Conservation (phyloP, 1,284 basidiomycete species). For the Tranzscheliella williamsii region DNA sequence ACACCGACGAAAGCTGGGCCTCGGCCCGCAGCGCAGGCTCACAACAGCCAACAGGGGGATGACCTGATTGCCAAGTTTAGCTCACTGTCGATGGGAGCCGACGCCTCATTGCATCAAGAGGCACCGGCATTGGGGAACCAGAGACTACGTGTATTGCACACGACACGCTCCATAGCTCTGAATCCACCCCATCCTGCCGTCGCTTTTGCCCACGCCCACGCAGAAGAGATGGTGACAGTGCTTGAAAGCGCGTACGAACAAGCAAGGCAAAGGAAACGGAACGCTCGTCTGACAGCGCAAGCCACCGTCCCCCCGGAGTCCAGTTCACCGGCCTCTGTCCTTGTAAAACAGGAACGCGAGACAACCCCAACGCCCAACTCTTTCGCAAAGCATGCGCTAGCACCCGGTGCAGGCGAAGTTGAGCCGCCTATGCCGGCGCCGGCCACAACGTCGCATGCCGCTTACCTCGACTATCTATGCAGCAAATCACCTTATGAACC, state of each 20-base stretch:
- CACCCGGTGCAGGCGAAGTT: too few species aligned
- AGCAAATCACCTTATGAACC: constrained; percentile 22
- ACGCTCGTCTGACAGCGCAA: too few species aligned
- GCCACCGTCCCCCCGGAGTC: too few species aligned
- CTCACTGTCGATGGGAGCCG: constrained; percentile 21
- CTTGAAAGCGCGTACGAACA: constrained; percentile 24
- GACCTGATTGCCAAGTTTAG: constrained; percentile 37
- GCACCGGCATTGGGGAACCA: background rate
- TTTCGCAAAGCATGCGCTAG: too few species aligned
- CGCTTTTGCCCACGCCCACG: constrained; percentile 31
- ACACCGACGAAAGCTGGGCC: constrained; percentile 1
- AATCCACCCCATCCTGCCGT: constrained; percentile 45
- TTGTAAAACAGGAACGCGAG: constrained; percentile 5
- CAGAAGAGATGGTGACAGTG: constrained; percentile 27
- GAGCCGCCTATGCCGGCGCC: too few species aligned
- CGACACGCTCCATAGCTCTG: constrained; percentile 28
- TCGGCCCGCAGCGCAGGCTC: background rate
- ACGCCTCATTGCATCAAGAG: background rate
- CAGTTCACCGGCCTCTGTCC: background rate
- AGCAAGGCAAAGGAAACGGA: constrained; percentile 16
- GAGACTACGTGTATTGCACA: constrained; percentile 25
- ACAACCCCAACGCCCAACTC: constrained; percentile 16
- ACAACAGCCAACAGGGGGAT: constrained; percentile 6
- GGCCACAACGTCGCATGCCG: constrained; percentile 19
- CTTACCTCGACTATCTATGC: constrained; percentile 32